Conservation (phyloP, 1,139 yeast genomes). For the Arxiozyma slooffiae region DNA sequence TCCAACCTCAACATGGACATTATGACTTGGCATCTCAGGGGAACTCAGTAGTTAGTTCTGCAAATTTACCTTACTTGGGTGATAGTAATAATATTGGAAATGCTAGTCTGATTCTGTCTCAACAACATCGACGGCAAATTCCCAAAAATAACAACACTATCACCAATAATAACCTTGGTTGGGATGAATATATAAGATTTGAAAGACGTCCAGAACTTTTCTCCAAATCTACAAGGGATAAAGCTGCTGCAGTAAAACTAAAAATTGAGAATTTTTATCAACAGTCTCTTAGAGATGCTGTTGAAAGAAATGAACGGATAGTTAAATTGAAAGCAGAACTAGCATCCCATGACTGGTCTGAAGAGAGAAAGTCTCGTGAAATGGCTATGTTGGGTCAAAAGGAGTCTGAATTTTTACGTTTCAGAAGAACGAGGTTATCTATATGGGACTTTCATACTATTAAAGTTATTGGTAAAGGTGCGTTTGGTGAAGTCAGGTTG, state of each 20-base stretch:
- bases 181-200: conserved; percentile 51
- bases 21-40: conserved; percentile 10
- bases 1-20: conserved; percentile 19
- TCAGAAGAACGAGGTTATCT: conserved; percentile 64
- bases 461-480: conserved; percentile 79
- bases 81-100: neutral
- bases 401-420: conserved; percentile 66
- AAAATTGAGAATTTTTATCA: conserved; percentile 67
- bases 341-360: conserved; percentile 56
- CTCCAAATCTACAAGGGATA: conserved; percentile 57
- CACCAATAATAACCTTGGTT: conserved; percentile 18
- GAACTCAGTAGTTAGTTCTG: conserved; percentile 20
- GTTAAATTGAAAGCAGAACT: conserved; percentile 61
- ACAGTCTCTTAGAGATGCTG: conserved; percentile 68
- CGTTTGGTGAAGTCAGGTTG: conserved; percentile 73
- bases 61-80: conserved; percentile 9
- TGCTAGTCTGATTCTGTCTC: neutral
- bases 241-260: conserved; percentile 62
- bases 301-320: conserved; percentile 71
- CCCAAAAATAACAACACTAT: conserved; percentile 9
- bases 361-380: conserved; percentile 67
- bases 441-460: conserved; percentile 70
- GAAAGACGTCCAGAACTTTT: conserved; percentile 78
- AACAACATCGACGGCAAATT: conserved; percentile 18
- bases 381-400: conserved; percentile 61